Evolutionary conservation across 345 rosid genomes (phyloP), one percentile per base, ranked within the genome.

Genomic region (Isatis tinctoria): DNA sequence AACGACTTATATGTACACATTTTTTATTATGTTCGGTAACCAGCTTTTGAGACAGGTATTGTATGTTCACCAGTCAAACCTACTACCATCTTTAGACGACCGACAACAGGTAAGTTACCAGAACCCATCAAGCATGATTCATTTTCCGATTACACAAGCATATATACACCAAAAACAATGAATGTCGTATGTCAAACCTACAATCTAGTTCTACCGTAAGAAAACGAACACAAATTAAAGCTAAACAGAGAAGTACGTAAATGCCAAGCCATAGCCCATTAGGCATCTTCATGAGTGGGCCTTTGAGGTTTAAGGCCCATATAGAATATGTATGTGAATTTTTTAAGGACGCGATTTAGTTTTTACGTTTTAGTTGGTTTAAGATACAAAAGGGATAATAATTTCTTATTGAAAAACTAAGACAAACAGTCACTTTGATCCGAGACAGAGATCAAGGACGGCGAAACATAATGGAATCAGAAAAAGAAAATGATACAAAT

Each of bases 391-490:
- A 8, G 63, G 63, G 57, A 26, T 56, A 41, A 65, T 28, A 32
- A 67, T 13, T 18, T 67, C 24, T 75, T 75, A 75, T 67, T 75
- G 69, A 61, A 68, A 54, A 32, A 61, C 47, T 68, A 60, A 53
- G 59, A 76, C 17, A 68, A 60, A 52, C 79, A 27, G 75, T 76
- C 79, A 69, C 79, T 76, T 76, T 76, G 79, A 69, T 69, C 79
- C 35, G 53, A 69, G 49, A 63, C 40, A 70, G 28, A 60, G 79
- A 77, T 70, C 80, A 77, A 71, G 80, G 80, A 77, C 80, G 40
- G 45, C 53, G 44, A 56, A 64, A 69, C 64, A 30, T 51, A 60
- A 14, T 39, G 22, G 41, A 47, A 56, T 4, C 7, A 52, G 48
- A 37, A 40, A 1, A 36, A 5, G 6, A 12, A 61, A 44, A 44